Base-by-base conservation (phyloP, 805 yeast genomes). In the Nakazawaea molendinolei region DNA sequence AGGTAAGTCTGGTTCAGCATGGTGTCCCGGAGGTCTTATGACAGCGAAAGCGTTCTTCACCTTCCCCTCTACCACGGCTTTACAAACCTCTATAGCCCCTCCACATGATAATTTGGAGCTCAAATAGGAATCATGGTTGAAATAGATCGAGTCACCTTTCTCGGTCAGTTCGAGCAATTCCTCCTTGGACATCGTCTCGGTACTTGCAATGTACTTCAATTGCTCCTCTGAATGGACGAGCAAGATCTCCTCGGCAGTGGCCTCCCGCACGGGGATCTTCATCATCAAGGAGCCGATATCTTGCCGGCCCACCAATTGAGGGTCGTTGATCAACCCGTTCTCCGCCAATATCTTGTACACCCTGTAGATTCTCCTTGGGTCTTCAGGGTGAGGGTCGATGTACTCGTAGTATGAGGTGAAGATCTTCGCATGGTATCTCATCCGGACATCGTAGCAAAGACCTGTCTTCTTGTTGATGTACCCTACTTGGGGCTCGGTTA, bases 11-110 rank as follows among this genome's bases (percentile, higher is more conserved):
- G 99, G 98, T 53, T 94, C 99, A 1, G 98, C 97, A 54, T 92
- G 99, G 62, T 92, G 99, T 5, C 99, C 99, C 0, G 99, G 99
- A 2, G 99, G 99, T 46, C 99, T 75, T 12, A 92, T 95, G 6
- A 92, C 85, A 0, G 98, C 99, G 33, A 92, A 53, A 0, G 97
- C 79, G 54, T 92, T 92, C 52, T 86, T 86, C 21, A 90, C 97
- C 38, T 71, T 65, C 3, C 95, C 95, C 54, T 89, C 97, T 8
- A 92, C 83, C 15, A 92, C 97, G 0, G 97, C 95, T 45, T 77
- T 76, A 56, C 97, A 89, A 1, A 96, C 95, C 58, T 92, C 97
- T 34, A 92, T 92, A 21, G 95, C 81, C 24, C 98, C 97, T 38
- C 99, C 99, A 55, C 97, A 90, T 26, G 95, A 80, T 27, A 94